Conservation (phyloP, 1,284 basidiomycete species). For the Entoloma clypeatum region DNA sequence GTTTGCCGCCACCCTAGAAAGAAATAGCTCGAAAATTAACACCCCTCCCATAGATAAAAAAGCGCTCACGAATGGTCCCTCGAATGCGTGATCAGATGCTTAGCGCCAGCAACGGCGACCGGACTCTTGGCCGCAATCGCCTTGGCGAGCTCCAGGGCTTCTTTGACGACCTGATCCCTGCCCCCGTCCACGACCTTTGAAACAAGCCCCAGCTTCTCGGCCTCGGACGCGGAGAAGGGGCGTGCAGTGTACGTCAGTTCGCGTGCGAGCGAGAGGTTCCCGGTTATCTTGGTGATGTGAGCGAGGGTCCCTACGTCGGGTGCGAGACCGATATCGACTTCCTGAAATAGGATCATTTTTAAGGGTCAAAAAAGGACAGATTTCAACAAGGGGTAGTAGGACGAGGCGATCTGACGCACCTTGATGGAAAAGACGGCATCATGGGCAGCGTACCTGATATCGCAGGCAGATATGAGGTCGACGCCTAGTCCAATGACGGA, state of each 20-base stretch:
- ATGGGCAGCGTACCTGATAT: conserved; percentile 73
- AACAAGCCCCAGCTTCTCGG: conserved; percentile 72
- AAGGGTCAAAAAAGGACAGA: conserved; percentile 1
- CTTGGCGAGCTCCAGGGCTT: conserved; percentile 65
- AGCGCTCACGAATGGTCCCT: conserved; percentile 67
- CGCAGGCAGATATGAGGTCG: conserved; percentile 78
- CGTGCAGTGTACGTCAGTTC: conserved; percentile 83
- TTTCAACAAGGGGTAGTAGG: not conserved
- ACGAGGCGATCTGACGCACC: too few species aligned
- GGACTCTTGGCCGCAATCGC: conserved; percentile 79
- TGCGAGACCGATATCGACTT: conserved; percentile 87
- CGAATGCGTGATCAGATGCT: conserved; percentile 71
- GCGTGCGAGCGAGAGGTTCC: conserved; percentile 73
- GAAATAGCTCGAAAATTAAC: not conserved
- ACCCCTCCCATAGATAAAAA: not conserved
- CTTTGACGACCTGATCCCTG: conserved; percentile 50
- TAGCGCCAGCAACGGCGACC: conserved; percentile 78
- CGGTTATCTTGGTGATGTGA: conserved; percentile 77
- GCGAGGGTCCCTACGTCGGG: conserved; percentile 91
- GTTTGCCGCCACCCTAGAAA: conserved; percentile 68
- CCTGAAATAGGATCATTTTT: conserved; percentile 41
- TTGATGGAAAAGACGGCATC: conserved; percentile 75
- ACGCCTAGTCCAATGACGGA: conserved; percentile 72
- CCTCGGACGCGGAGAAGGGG: conserved; percentile 69
- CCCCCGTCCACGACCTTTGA: conserved; percentile 73